These are phyloP conservation scores for Cryptococcus sp. DNA, from an alignment of 1,284 basidiomycete species.

Conservation along the genomic window DNA sequence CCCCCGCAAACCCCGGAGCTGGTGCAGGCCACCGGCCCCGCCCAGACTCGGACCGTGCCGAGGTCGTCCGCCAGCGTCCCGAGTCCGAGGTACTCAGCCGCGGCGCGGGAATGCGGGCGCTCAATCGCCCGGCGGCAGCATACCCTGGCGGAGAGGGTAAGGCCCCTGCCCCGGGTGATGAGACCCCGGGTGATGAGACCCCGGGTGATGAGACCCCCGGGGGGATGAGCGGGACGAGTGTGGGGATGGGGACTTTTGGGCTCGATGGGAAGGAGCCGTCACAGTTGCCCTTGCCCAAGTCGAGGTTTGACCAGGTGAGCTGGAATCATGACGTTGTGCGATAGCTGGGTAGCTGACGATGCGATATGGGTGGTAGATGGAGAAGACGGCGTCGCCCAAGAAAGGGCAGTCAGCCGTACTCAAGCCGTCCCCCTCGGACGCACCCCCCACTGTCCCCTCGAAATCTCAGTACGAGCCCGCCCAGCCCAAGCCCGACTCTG, in stretches of 20 bases:
- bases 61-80: constrained; percentile 1
- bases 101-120: constrained; percentile 19
- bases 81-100: constrained; percentile 33
- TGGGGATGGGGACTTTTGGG: constrained; percentile 37
- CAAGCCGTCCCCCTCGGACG: constrained; percentile 9
- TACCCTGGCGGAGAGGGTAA: not conserved
- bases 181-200: constrained; percentile 5
- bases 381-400: no score
- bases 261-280: constrained; percentile 10
- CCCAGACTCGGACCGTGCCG: not conserved
- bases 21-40: not conserved
- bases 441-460: constrained; percentile 3
- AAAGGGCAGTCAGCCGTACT: not conserved
- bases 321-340: no score
- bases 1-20: not conserved
- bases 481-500: constrained; percentile 12
- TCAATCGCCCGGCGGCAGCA: not conserved
- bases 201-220: constrained; percentile 7
- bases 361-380: no score
- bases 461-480: not conserved
- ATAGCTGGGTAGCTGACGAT: no score
- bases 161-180: not conserved
- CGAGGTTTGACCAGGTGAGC: no score
- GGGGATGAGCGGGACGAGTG: constrained; percentile 13
- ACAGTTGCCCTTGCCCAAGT: not conserved